Percentiles rank a stretch among this genome's conserved stretches.
These are phyloP conservation scores for Phytophthora podocarpi DNA, from an alignment of 352 stramenopile species.

Conservation along the genomic window DNA sequence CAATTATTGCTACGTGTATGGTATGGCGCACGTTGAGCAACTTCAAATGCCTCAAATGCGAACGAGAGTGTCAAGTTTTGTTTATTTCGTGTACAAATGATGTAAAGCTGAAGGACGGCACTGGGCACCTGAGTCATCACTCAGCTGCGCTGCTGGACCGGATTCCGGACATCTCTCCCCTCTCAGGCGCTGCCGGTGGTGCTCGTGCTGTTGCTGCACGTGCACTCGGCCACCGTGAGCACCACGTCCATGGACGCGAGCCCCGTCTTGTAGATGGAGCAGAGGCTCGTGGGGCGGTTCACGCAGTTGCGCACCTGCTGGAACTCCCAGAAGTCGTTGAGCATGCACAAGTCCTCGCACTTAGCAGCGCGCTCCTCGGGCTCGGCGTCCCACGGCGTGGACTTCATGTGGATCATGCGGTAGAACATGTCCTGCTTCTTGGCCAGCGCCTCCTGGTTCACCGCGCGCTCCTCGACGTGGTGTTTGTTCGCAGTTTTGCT, in stretches of 20 bases:
- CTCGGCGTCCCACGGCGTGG: conserved; percentile 71
- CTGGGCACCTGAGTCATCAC: background rate
- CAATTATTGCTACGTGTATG: too few species aligned
- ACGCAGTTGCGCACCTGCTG: conserved; percentile 68
- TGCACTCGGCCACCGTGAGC: conserved; percentile 61
- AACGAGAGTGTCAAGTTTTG: background rate
- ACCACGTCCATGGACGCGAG: conserved; percentile 54
- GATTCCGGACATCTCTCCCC: background rate
- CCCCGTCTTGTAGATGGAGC: conserved; percentile 60
- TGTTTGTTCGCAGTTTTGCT: conserved; percentile 13
- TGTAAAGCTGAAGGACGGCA: conserved; percentile 23
- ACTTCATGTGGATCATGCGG: conserved; percentile 57
- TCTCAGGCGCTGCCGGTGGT: conserved; percentile 9
- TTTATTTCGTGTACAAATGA: conserved; percentile 29
- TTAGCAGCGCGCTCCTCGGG: conserved; percentile 48
- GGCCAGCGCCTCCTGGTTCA: conserved; percentile 29
- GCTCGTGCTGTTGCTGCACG: conserved; percentile 43
- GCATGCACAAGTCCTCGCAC: conserved; percentile 64
- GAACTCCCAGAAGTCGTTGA: conserved; percentile 63
- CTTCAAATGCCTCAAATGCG: too few species aligned
- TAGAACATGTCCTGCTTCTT: conserved; percentile 50
- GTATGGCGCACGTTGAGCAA: background rate
- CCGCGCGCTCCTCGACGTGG: conserved; percentile 28
- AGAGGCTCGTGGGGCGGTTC: conserved; percentile 56
- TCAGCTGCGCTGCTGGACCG: too few species aligned